Evolutionary conservation across 2,329 filamentous ascomycete species (phyloP).

Genomic region (Pyrenochaeta sp.): DNA sequence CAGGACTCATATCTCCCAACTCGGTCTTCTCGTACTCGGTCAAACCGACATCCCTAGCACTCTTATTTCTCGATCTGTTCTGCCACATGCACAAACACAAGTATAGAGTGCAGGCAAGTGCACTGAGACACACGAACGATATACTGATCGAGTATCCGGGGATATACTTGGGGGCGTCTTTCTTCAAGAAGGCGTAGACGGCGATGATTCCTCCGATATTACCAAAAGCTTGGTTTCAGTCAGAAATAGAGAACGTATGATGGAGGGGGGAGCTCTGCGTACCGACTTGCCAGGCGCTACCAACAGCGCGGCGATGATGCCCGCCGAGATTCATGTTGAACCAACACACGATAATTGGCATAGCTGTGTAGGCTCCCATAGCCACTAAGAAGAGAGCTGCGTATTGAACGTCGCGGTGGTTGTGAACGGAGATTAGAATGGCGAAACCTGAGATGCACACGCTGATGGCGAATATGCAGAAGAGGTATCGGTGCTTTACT

Average conservation of each 20-base stretch:
- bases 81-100: slow-evolving; percentile 63
- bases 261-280: too few relatives aligned
- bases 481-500: slow-evolving; percentile 77
- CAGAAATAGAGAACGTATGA: too few relatives aligned
- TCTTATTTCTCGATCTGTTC: slow-evolving; percentile 67
- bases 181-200: slow-evolving; percentile 57
- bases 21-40: slow-evolving; percentile 69
- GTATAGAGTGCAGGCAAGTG: slow-evolving; percentile 67
- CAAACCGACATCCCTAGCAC: slow-evolving; percentile 56
- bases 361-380: slow-evolving; percentile 81
- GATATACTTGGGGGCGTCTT: slow-evolving; percentile 72
- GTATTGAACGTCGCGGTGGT: slow-evolving; percentile 74
- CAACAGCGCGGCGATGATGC: slow-evolving; percentile 58
- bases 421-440: slow-evolving; percentile 75
- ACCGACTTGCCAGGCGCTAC: slow-evolving; percentile 59
- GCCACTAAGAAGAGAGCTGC: slow-evolving; percentile 82
- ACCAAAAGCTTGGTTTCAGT: too few relatives aligned
- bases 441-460: slow-evolving; percentile 77
- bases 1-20: slow-evolving; percentile 66
- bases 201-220: slow-evolving; percentile 62
- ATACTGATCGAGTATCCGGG: slow-evolving; percentile 81
- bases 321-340: slow-evolving; percentile 63
- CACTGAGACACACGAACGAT: slow-evolving; percentile 74
- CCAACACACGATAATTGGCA: slow-evolving; percentile 77
- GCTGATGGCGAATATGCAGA: slow-evolving; percentile 72